A percentile compares a stretch with the other conserved stretches of the same genome.
phyloP scores from a whole-genome alignment of 1,139 yeast genomes.

The Hanseniaspora gamundiae region DNA sequence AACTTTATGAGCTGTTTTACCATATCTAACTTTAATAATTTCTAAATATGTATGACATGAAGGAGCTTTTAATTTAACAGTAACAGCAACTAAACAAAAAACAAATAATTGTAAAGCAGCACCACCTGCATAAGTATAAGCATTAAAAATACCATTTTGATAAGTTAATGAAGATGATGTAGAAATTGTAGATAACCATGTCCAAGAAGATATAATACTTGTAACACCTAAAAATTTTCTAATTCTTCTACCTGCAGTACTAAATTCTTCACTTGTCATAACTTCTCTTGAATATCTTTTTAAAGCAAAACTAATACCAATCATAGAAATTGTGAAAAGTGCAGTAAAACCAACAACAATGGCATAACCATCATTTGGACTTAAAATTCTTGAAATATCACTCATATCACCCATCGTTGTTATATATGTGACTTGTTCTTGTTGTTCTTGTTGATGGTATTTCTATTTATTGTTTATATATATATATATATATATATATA shows the following conservation, averaged over 20 bases:
- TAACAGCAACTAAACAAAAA: constrained; percentile 64
- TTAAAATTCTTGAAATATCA: constrained; percentile 4
- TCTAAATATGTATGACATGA: constrained; percentile 70
- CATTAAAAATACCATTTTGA: constrained; percentile 65
- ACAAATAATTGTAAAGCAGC: constrained; percentile 58
- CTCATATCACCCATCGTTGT: neutral
- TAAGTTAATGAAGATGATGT: constrained; percentile 72
- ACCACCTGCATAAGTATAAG: constrained; percentile 65
- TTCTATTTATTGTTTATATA: neutral
- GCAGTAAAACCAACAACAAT: constrained; percentile 82
- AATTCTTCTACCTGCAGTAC: constrained; percentile 79
- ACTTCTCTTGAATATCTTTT: constrained; percentile 69
- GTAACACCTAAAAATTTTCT: constrained; percentile 72
- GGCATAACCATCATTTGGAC: constrained; percentile 63
- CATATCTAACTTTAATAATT: constrained; percentile 56
- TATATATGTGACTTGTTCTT: neutral
- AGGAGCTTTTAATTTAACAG: constrained; percentile 61
- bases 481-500: neutral
- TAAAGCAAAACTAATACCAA: constrained; percentile 54
- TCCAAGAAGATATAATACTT: constrained; percentile 87
- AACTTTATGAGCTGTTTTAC: constrained; percentile 53
- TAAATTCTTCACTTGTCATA: constrained; percentile 80
- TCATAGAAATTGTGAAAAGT: constrained; percentile 71
- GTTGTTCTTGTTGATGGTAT: neutral
- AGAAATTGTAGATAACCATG: constrained; percentile 82